phyloP scores from a whole-genome alignment of 495 filamentous ascomycete species.

The Sporormia fimetaria region DNA sequence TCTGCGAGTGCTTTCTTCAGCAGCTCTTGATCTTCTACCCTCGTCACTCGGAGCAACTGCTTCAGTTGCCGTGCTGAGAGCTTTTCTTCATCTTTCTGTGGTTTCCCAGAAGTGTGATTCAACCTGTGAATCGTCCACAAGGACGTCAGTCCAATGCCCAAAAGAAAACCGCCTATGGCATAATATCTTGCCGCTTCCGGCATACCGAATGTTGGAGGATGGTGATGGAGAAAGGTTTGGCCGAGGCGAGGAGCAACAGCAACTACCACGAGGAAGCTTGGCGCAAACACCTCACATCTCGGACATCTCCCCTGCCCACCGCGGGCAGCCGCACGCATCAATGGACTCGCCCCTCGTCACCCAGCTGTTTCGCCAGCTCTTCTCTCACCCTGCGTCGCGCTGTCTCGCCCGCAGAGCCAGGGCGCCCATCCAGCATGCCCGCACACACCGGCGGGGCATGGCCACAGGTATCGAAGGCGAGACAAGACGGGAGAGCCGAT shows the following conservation, averaged over 20 bases:
- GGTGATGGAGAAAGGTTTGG: conserved; percentile 7
- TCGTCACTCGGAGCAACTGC: conserved; percentile 50
- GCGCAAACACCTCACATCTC: neutral
- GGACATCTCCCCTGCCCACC: neutral
- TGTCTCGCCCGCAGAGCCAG: conserved; percentile 15
- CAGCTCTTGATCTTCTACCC: conserved; percentile 6
- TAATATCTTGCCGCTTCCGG: conserved; percentile 15
- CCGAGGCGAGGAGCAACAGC: conserved; percentile 1
- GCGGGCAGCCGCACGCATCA: conserved; percentile 1
- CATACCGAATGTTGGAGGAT: conserved; percentile 6
- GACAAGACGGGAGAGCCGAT: conserved; percentile 42
- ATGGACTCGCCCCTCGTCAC: conserved; percentile 80
- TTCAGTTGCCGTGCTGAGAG: neutral
- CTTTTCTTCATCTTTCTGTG: neutral
- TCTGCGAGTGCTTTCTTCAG: no score
- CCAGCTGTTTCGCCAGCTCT: conserved; percentile 73
- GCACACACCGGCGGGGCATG: conserved; percentile 11
- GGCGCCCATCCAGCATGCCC: conserved; percentile 5
- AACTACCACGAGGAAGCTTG: conserved; percentile 4
- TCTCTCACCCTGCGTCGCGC: conserved; percentile 53
- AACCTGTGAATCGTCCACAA: conserved; percentile 47
- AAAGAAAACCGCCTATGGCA: conserved; percentile 52
- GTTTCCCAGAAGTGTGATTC: no score
- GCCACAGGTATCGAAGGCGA: conserved; percentile 8
- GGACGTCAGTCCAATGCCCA: conserved; percentile 60